Evolutionary conservation across 2,329 filamentous ascomycete species (phyloP), one percentile per base, ranked within the genome.

Genomic region (Clarireedia hainanense): DNA sequence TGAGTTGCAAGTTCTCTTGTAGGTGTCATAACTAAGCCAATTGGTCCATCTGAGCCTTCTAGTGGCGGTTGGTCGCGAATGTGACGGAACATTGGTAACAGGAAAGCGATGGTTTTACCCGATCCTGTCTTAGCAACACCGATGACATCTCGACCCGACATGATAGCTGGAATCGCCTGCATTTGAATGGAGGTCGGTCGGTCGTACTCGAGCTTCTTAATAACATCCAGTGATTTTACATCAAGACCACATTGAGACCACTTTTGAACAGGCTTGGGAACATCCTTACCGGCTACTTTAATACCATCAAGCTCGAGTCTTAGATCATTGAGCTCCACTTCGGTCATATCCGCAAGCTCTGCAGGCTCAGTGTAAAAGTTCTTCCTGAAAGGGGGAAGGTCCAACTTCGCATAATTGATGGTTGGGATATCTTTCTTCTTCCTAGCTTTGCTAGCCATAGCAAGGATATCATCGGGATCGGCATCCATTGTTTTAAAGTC

Each of bases 91-190:
- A 97, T 96, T 39, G 94, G 94, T 46, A 99, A 80, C 30, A 96
- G 74, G 69, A 97, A 99, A 5, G 94, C 94, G 65, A 97, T 84
- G 0, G 94, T 99, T 75, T 99, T 99, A 69, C 94, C 94, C 26
- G 94, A 97, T 5, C 94, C 94, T 26, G 94, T 99, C 75, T 97
- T 97, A 17, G 94, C 94, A 52, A 99, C 91, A 62, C 91, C 94
- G 61, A 99, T 90, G 39, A 96, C 88, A 74, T 99, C 94, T 63
- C 91, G 84, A 9, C 94, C 94, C 27, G 91, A 95, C 89, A 97
- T 96, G 66, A 96, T 89, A 9, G 91, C 86, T 2, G 94, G 94
- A 58, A 97, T 84, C 2, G 94, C 94, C 71, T 99, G 94, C 71
- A 91, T 86, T 71, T 99, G 94, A 64, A 99, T 97, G 0, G 92